Base-by-base conservation (phyloP, 2,329 filamentous ascomycete genomes). In the Aspergillus sergii region DNA sequence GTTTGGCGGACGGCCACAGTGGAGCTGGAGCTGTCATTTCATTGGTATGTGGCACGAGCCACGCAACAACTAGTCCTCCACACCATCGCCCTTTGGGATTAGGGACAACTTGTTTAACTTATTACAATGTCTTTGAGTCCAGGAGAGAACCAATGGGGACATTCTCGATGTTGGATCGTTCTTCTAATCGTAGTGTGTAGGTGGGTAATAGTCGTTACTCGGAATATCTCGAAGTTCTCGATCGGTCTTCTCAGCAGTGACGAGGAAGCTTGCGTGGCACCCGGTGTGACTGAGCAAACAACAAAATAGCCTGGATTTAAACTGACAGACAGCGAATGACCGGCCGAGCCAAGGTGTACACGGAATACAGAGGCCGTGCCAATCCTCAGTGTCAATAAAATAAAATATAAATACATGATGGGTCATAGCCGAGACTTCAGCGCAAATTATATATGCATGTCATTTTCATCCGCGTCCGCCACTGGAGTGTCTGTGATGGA, bases 31-130 rank as follows among this genome's bases (percentile, higher is more conserved):
- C 14, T 53, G 8, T 19, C 46, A 9, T 50, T 4, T 23, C 14
- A 54, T 54, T 54, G 51, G 51, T 54, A 34, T 36, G 30, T 23
- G n/a, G 51, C 51, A 54, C 51, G 51, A 54, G 51, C 51, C 51
- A 50, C 26, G 23, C 45, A 48, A 16, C 23, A 28, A 53, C 19
- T 53, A 14, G 50, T 53, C 14, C 6, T 30, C 10, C 1, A 16
- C 16, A 53, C 50, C n/a, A 36, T 19, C 11, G 2, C 21, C 28
- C 11, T 54, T 54, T 21, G 10, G 30, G 51, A 54, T 54, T 36
- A 54, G 51, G 30, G 30, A 19, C 2, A 53, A 51, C 14, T 14
- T 36, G 2, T 36, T 36, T 36, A 26, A 51, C 39, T 41, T 19
- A 41, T 41, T 41, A 41, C 39, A 41, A 41, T 41, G 39, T 41